Conservation (phyloP, 768 basidiomycete species). For the Suillus variegatus region DNA sequence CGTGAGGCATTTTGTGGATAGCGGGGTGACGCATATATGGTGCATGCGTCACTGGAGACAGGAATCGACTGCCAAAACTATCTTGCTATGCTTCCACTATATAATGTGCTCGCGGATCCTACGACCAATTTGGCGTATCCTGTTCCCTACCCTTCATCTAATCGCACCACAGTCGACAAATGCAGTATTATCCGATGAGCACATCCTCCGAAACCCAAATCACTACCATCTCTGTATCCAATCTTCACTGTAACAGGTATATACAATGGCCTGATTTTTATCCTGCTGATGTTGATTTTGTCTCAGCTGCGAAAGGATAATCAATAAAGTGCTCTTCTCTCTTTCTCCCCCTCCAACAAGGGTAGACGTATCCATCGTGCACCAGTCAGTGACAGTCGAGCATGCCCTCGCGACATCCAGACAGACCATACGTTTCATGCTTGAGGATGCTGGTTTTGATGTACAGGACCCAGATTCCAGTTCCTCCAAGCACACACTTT, state of each 20-base stretch:
- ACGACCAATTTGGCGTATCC: neutral
- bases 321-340: constrained; percentile 39
- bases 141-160: neutral
- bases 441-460: constrained; percentile 52
- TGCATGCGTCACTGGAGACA: neutral
- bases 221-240: constrained; percentile 41
- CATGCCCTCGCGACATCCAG: constrained; percentile 33
- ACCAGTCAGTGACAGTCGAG: constrained; percentile 44
- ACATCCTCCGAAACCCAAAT: constrained; percentile 14
- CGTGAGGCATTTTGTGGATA: constrained; percentile 20
- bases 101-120: neutral
- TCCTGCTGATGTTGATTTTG: neutral
- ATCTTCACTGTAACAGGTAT: constrained; percentile 55
- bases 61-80: constrained; percentile 2
- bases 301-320: constrained; percentile 49
- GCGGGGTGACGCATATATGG: constrained; percentile 19
- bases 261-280: neutral
- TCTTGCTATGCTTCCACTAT: neutral
- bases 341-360: constrained; percentile 40
- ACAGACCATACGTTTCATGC: constrained; percentile 34
- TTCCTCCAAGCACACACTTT: neutral
- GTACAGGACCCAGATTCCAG: constrained; percentile 20
- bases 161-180: neutral
- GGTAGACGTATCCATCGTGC: constrained; percentile 47
- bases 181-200: neutral